Percentiles rank a stretch among this genome's conserved stretches.
Conservation (phyloP, 208 protist genomes). For the Zelonia costaricensis region DNA sequence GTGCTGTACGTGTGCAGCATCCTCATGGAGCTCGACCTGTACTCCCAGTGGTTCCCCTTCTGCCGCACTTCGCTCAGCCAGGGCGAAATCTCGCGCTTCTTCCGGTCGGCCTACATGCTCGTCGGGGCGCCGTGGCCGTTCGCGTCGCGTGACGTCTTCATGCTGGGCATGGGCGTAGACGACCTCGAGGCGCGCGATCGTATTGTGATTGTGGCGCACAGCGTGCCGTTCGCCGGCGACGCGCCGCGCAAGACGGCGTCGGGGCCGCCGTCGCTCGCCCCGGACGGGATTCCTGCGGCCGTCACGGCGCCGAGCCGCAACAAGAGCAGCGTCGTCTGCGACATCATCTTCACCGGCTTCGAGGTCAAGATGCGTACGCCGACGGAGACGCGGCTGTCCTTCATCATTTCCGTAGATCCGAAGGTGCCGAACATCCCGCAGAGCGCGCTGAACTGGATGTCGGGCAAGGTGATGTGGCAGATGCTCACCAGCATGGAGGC, state of each 20-base stretch:
- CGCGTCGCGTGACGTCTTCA: constrained; percentile 50
- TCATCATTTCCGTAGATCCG: constrained; percentile 54
- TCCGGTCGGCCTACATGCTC: constrained; percentile 51
- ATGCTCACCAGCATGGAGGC: constrained; percentile 36
- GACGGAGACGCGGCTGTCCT: constrained; percentile 39
- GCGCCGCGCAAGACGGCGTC: constrained; percentile 21
- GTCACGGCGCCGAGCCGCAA: constrained; percentile 25
- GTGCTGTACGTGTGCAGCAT: constrained; percentile 40
- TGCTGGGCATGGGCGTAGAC: constrained; percentile 55
- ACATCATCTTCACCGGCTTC: constrained; percentile 55
- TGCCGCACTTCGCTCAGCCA: constrained; percentile 35
- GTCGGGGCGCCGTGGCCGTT: constrained; percentile 55
- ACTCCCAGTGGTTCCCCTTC: constrained; percentile 54
- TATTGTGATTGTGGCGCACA: constrained; percentile 51
- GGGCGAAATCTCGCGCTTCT: constrained; percentile 50
- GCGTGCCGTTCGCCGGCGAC: constrained; percentile 19
- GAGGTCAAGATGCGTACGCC: constrained; percentile 41
- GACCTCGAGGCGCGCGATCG: constrained; percentile 46
- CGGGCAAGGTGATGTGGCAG: constrained; percentile 49
- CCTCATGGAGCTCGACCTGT: constrained; percentile 64
- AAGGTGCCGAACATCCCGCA: constrained; percentile 58
- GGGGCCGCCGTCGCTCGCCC: background rate
- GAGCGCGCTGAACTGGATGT: constrained; percentile 56
- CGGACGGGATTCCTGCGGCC: constrained; percentile 10
- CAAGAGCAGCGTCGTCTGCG: constrained; percentile 33